phyloP scores from a whole-genome alignment of 306 rosid species.

The Glycine tomentella region DNA sequence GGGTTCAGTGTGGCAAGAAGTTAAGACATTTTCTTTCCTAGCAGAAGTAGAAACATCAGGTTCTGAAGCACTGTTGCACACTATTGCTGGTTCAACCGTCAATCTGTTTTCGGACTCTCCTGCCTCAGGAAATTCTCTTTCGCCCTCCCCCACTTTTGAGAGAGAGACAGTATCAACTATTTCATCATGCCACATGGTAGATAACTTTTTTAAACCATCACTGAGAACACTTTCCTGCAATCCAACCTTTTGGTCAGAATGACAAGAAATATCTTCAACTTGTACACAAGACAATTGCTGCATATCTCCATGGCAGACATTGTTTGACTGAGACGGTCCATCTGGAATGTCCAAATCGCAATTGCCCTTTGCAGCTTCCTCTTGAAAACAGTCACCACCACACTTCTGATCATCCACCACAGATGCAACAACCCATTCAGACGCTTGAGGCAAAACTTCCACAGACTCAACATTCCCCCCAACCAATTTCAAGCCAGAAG shows the following conservation, averaged over 20 bases:
- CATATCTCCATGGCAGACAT: constrained; percentile 53
- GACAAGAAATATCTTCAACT: constrained; percentile 35
- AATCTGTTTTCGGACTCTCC: constrained; percentile 43
- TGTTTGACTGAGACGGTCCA: constrained; percentile 38
- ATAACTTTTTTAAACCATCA: constrained; percentile 54
- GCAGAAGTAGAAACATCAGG: constrained; percentile 45
- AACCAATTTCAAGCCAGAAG: constrained; percentile 45
- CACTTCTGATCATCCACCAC: constrained; percentile 48
- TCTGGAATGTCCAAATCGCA: constrained; percentile 51
- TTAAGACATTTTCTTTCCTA: constrained; percentile 44
- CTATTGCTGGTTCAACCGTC: constrained; percentile 43
- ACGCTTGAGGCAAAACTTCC: constrained; percentile 39
- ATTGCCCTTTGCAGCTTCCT: constrained; percentile 44
- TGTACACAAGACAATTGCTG: constrained; percentile 48
- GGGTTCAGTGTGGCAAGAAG: constrained; percentile 51
- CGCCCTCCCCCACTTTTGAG: constrained; percentile 47
- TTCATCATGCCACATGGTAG: constrained; percentile 48
- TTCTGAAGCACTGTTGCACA: constrained; percentile 50
- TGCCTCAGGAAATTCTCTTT: constrained; percentile 40
- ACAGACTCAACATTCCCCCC: constrained; percentile 26
- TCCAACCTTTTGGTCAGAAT: constrained; percentile 52
- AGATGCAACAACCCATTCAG: constrained; percentile 43
- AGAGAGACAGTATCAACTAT: constrained; percentile 44
- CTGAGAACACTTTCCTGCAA: constrained; percentile 45
- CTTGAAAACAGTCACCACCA: constrained; percentile 40